Evolutionary conservation across 78 protist species (phyloP).

Genomic region (Anaeramoeba flamelloides): DNA sequence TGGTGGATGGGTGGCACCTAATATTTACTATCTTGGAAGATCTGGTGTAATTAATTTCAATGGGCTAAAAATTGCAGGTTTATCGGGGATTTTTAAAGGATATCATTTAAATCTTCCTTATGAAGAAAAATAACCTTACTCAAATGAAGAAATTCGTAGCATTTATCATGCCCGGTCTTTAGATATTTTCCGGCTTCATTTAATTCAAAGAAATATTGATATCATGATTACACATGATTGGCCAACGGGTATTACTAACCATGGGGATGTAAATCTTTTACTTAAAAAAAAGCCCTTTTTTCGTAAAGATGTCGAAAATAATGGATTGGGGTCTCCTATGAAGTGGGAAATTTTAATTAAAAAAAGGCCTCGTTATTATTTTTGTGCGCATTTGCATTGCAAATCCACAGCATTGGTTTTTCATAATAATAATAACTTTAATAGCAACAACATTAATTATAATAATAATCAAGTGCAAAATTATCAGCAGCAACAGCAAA

Average conservation of each 20-base stretch:
- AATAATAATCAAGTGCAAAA: too few relatives aligned
- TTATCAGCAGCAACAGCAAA: too few relatives aligned
- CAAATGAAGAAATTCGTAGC: background rate
- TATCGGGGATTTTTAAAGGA: constrained; percentile 81
- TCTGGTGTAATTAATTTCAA: constrained; percentile 51
- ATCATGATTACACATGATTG: constrained; percentile 84
- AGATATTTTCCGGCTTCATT: constrained; percentile 35
- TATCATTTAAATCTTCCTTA: background rate
- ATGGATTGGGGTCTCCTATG: constrained; percentile 61
- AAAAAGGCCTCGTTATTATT: constrained; percentile 66
- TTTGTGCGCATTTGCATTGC: constrained; percentile 84
- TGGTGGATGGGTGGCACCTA: constrained; percentile 89
- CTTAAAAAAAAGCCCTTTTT: constrained; percentile 32
- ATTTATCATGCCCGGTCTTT: constrained; percentile 64
- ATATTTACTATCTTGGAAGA: constrained; percentile 85
- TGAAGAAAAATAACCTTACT: background rate
- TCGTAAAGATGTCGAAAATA: constrained; percentile 18
- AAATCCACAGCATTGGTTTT: constrained; percentile 61
- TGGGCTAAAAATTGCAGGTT: constrained; percentile 79
- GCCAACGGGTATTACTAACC: constrained; percentile 54
- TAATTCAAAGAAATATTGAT: constrained; percentile 29
- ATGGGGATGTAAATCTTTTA: constrained; percentile 36
- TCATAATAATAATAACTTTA: too few relatives aligned
- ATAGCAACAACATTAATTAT: too few relatives aligned
- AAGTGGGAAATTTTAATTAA: constrained; percentile 15